phyloP scores from a whole-genome alignment of 495 filamentous ascomycete genomes.

The Penicillium parvum region DNA sequence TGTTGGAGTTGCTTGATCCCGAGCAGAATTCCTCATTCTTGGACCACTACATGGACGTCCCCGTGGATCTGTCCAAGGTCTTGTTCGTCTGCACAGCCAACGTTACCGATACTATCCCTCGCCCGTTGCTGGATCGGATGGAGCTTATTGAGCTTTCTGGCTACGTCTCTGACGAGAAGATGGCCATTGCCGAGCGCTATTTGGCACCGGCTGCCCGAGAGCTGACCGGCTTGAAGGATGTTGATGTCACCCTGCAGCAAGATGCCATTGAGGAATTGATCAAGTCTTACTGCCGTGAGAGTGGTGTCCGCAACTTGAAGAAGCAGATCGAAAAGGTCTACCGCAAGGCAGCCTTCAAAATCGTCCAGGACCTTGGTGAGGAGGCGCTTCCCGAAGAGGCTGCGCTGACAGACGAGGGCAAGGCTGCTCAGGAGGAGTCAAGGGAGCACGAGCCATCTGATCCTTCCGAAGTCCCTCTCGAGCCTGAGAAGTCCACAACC shows the following conservation, averaged over 20 bases:
- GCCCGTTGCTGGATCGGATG: conserved; percentile 94
- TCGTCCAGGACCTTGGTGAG: conserved; percentile 92
- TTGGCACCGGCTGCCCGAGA: conserved; percentile 89
- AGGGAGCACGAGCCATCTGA: conserved; percentile 57
- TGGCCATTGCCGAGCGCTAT: conserved; percentile 94
- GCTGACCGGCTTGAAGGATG: conserved; percentile 82
- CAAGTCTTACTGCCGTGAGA: conserved; percentile 97
- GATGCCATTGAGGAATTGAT: conserved; percentile 93
- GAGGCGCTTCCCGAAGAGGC: conserved; percentile 74
- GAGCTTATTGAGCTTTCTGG: conserved; percentile 96
- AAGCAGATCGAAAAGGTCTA: conserved; percentile 99
- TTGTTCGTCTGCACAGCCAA: conserved; percentile 99
- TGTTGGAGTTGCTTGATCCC: conserved; percentile 92
- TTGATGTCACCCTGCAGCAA: conserved; percentile 76
- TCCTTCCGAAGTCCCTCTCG: conserved; percentile 51
- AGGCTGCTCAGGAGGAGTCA: conserved; percentile 69
- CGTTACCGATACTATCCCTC: conserved; percentile 96
- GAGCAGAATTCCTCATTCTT: conserved; percentile 98
- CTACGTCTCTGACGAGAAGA: conserved; percentile 98
- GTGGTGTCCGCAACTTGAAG: conserved; percentile 95
- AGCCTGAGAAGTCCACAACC: conserved; percentile 65
- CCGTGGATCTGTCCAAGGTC: conserved; percentile 95
- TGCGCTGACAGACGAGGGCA: conserved; percentile 84
- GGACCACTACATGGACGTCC: conserved; percentile 98
- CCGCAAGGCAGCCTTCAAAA: conserved; percentile 93